Base-by-base conservation (phyloP, 2,329 filamentous ascomycete genomes). In the Penicillium sclerotiorum region DNA sequence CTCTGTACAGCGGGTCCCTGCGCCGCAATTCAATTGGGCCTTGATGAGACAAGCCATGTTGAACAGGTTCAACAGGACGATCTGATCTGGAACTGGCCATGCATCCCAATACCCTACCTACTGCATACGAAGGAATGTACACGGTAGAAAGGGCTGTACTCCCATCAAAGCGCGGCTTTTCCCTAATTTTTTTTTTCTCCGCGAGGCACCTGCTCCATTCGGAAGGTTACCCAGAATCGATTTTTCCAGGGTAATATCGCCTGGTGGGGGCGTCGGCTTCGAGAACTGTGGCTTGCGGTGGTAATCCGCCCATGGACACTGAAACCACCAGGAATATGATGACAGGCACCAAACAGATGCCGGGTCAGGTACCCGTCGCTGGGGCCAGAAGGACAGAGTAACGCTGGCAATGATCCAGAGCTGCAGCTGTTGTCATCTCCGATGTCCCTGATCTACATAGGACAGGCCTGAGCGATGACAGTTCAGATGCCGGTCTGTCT, bases 381-480 rank as follows among this genome's bases (percentile, higher is more conserved):
- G 28, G 28, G 28, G 11, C 28, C 28, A 32, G 28, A 11, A 32
- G 12, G n/a, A n/a, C n/a, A n/a, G n/a, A n/a, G n/a, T n/a, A n/a
- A n/a, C n/a, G n/a, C n/a, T n/a, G n/a, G n/a, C n/a, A n/a, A n/a
- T n/a, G n/a, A n/a, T n/a, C n/a, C n/a, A n/a, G n/a, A n/a, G n/a
- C 20, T 45, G 27, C 46, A 44, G 7, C 38, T 42, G 47, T 32
- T 39, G 47, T 49, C 40, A 40, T 25, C 46, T 49, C 47, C 47
- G 47, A 49, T 39, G 45, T 20, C 30, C 33, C 13, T 18, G 27
- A 17, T 17, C 40, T 15, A 43, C 33, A n/a, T n/a, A n/a, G n/a
- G n/a, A n/a, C n/a, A n/a, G n/a, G n/a, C n/a, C n/a, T n/a, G n/a
- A n/a, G n/a, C n/a, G n/a, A n/a, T n/a, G n/a, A n/a, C n/a, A n/a